These are phyloP conservation scores for Gilbertella persicaria DNA, from an alignment of 371 early-diverging fungal genomes.

Conservation along the genomic window DNA sequence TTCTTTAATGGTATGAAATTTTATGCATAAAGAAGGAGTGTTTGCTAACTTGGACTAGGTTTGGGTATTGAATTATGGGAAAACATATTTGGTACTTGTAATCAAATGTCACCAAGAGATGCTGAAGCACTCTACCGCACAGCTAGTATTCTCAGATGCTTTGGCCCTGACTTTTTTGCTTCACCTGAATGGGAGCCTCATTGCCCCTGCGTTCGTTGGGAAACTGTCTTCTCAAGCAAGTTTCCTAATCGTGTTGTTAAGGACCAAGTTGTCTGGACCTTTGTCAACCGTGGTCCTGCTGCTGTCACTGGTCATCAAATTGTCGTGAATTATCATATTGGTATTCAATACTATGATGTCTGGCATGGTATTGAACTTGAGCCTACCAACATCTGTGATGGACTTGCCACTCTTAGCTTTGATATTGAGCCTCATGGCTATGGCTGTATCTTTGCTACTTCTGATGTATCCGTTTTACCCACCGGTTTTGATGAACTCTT, in stretches of 20 bases:
- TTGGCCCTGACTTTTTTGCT: constrained; percentile 29
- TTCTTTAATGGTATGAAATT: constrained; percentile 29
- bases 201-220: constrained; percentile 29
- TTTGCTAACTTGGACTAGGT: constrained; percentile 6
- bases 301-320: constrained; percentile 33
- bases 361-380: constrained; percentile 29
- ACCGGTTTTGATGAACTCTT: constrained; percentile 17
- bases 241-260: constrained; percentile 12
- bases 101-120: constrained; percentile 30
- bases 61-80: constrained; percentile 34
- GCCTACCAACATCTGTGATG: constrained; percentile 31
- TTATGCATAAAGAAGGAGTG: not conserved
- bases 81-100: constrained; percentile 36
- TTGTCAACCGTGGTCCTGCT: constrained; percentile 28
- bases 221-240: constrained; percentile 28
- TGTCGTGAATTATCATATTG: constrained; percentile 34
- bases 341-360: constrained; percentile 33
- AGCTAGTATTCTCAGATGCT: constrained; percentile 25
- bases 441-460: constrained; percentile 36
- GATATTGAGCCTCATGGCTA: constrained; percentile 35
- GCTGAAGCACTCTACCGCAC: constrained; percentile 28
- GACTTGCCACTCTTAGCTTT: constrained; percentile 35
- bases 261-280: constrained; percentile 29
- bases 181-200: constrained; percentile 36
- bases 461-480: constrained; percentile 21